These are phyloP conservation scores for Benincasa hispida DNA, from an alignment of 306 rosid species.

Conservation along the genomic window DNA sequence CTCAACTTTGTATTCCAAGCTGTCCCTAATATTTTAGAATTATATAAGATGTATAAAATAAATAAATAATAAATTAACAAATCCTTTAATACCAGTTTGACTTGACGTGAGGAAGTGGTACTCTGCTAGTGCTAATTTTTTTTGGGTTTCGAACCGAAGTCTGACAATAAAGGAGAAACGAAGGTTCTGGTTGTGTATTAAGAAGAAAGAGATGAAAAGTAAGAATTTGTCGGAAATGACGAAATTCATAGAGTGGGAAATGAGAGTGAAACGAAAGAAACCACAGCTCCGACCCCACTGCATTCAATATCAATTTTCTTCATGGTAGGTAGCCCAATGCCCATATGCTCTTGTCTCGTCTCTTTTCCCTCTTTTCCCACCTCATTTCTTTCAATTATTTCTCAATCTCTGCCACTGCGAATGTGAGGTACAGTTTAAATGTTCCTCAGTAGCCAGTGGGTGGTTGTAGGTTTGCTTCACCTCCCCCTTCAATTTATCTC, in stretches of 20 bases:
- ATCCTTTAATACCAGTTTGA: no score
- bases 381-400: neutral
- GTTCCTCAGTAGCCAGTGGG: neutral
- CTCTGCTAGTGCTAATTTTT: no score
- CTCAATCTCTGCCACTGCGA: conserved; percentile 3
- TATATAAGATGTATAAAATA: no score
- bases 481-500: neutral
- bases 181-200: neutral
- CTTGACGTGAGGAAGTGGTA: no score
- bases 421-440: neutral
- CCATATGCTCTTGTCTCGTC: conserved; percentile 1
- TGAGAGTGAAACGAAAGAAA: neutral
- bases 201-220: neutral
- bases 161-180: neutral
- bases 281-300: neutral
- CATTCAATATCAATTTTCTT: neutral
- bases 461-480: neutral
- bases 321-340: neutral
- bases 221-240: neutral
- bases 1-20: no score
- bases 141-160: no score
- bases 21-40: no score
- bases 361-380: neutral
- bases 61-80: no score
- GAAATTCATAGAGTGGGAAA: neutral